Evolutionary conservation across 1,284 basidiomycete genomes (phyloP), one percentile per base, ranked within the genome.

Genomic region (Boletus mariae): DNA sequence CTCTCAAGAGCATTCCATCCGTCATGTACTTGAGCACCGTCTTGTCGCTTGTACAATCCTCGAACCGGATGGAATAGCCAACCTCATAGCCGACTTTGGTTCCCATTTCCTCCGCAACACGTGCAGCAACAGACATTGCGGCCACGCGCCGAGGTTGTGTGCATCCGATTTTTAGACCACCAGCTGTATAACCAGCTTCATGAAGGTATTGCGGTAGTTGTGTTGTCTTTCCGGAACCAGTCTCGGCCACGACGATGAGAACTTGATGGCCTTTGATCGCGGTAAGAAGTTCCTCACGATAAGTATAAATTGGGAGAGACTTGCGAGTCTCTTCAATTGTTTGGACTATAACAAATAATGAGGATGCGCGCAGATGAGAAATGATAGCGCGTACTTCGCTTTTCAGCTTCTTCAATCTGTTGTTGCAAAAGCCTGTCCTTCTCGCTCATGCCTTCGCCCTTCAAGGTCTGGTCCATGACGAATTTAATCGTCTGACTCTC

Each of bases 61-160:
- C 97, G 74, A 99, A 99, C 34, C 97, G 92, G 63, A 99, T 99
- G 31, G 93, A 94, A 72, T 99, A 99, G 13, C 97, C 97, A 56
- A 98, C 96, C 73, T 98, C 95, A 61, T 95, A 90, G 3, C 97
- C 97, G 23, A 99, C 85, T 66, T 97, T 90, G 5, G 87, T 90
- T 5, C 95, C 97, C 87, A 99, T 94, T 73, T 99, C 97, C 59
- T 99, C 97, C 0, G 96, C 96, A 4, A 99, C 97, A 75, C 97
- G 94, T 5, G 94, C 94, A 1, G 97, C 97, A 47, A 99, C 97
- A 44, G 92, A 96, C 97, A 99, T 99, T 31, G 97, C 97, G 4
- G 97, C 97, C 12, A 99, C 97, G 59, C 97, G 92, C 65, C 97
- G 90, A 34, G 97, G 97, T 71, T 99, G 97, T 0, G 97, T 99